Evolutionary conservation across 164 flowering plant species (phyloP), one percentile per base, ranked within the genome.

Genomic region (Liquidambar formosana): DNA sequence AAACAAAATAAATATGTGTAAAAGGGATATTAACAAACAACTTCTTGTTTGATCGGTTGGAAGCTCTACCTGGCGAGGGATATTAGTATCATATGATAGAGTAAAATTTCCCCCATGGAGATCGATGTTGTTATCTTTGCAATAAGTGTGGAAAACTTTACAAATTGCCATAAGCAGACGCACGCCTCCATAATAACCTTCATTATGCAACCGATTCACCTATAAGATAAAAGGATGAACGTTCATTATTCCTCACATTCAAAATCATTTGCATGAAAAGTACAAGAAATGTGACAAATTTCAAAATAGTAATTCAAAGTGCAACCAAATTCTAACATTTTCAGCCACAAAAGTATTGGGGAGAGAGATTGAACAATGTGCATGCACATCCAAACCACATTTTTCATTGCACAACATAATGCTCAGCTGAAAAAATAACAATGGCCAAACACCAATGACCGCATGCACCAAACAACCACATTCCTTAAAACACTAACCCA

Each of bases 181-280:
- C 33, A 91, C 96, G 9, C 99, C 99, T 71, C 98, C 99, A 79
- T 95, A 91, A 68, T 85, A 95, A 45, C 99, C 99, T 76, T 91
- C 97, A 69, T n/a, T 86, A 66, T 82, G 61, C 83, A 95, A 73
- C 70, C 97, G 82, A 53, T 69, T 65, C 70, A 90, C 91, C 99
- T 95, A 78, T 33, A 70, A 71, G 16, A 22, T 12, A 52, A 70
- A 49, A 47, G 14, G 52, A 16, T 38, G 18, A 44, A 19, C 43
- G 58, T 10, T 3, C 10, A 4, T 44, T 1, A 66, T 10, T 44
- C 3, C 41, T 15, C 27, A 59, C 11, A 23, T 59, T 11, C 9
- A 6, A 23, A 1, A 38, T 18, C n/a, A 53, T 6, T 8, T 46
- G 19, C 10, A 28, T 62, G 15, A 9, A 46, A 13, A 44, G 16